Evolutionary conservation across 805 yeast genomes (phyloP), one percentile per base, ranked within the genome.

Genomic region (Lipomyces oligophaga): DNA sequence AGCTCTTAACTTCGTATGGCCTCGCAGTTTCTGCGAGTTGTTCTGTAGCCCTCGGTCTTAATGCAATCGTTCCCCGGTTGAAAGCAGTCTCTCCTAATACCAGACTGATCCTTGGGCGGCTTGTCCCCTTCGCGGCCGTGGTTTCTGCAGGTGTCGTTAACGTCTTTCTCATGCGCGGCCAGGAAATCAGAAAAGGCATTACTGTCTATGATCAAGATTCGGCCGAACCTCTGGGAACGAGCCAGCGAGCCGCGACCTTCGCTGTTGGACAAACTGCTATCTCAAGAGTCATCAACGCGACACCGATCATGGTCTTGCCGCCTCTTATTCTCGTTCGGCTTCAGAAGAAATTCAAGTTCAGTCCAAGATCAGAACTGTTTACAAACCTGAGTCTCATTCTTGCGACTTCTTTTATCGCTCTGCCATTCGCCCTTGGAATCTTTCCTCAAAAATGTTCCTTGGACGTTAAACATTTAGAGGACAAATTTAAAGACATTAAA

Each of bases 191-290:
- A 58, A 83, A 60, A 42, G 73, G 73, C 16, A 69, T 69, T 46
- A 50, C 69, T 4, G 81, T 52, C 30, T 65, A 50, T 41, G 70
- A 69, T 44, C 50, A 58, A 7, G 59, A 66, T n/a, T 61, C 69
- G 2, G 60, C 62, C 47, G 63, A 65, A 47, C 60, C 60, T 10
- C 56, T 80, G 10, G 93, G 93, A 5, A 72, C 70, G 24, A 88
- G 97, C 5, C 80, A 84, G 64, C 77, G 73, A 27, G 98, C 98
- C 15, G 99, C 99, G 0, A 62, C 78, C 38, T 75, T 81, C 52
- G 99, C 99, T 0, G 98, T 93, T 37, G 96, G 95, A 20, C 97
- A 93, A 67, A 93, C 99, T 8, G 97, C 97, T 2, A 80, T 89
- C 26, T 85, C 95, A 35, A 74, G 99, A 63, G 96, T 93, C 36